Evolutionary conservation across 2,329 filamentous ascomycete species (phyloP).

Genomic region (Fusarium sp.): DNA sequence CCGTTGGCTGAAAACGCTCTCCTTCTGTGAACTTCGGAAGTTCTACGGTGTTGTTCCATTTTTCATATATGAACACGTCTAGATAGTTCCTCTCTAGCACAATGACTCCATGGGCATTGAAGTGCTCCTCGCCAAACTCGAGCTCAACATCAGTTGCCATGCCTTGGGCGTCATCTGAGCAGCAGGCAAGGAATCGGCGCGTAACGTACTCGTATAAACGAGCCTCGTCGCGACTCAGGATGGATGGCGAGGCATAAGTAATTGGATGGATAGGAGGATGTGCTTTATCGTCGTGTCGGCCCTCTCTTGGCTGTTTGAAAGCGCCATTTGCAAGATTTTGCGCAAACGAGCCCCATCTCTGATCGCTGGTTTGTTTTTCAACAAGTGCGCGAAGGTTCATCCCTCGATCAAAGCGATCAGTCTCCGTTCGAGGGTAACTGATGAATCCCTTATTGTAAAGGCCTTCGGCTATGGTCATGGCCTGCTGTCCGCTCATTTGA

Average conservation of each 20-base stretch:
- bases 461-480: constrained; percentile 88
- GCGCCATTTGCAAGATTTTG: constrained; percentile 79
- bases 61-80: constrained; percentile 95
- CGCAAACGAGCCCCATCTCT: constrained; percentile 84
- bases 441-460: constrained; percentile 97
- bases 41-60: constrained; percentile 89
- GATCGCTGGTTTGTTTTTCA: constrained; percentile 84
- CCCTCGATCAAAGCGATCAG: constrained; percentile 91
- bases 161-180: constrained; percentile 92
- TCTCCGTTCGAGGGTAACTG: constrained; percentile 97
- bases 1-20: constrained; percentile 87
- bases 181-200: constrained; percentile 93
- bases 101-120: constrained; percentile 84
- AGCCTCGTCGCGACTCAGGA: constrained; percentile 75
- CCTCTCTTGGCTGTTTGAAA: constrained; percentile 85
- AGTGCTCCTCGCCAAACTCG: constrained; percentile 84
- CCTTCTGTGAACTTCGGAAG: constrained; percentile 83
- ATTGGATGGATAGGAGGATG: constrained; percentile 98
- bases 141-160: constrained; percentile 88
- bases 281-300: constrained; percentile 93
- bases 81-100: constrained; percentile 93
- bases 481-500: constrained; percentile 88
- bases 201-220: constrained; percentile 93
- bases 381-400: constrained; percentile 87
- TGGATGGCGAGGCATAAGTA: constrained; percentile 78